phyloP scores from a whole-genome alignment of 345 rosid species.

The Melaleuca quinquenervia region DNA sequence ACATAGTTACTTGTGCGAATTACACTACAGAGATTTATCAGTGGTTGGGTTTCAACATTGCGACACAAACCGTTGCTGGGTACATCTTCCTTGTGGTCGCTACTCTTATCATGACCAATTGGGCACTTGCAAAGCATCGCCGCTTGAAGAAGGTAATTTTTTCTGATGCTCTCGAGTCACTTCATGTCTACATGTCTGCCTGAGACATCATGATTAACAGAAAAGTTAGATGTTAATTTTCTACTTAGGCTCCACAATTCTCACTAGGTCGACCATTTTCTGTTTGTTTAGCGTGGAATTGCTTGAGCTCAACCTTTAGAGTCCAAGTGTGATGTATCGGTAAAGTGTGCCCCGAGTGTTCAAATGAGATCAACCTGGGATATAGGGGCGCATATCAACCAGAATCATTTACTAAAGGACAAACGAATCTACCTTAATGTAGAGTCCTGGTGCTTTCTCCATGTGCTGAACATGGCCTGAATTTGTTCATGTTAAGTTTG shows the following conservation, averaged over 20 bases:
- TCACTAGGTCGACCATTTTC: background rate
- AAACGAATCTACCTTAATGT: background rate
- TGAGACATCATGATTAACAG: background rate
- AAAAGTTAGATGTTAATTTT: background rate
- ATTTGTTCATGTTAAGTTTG: background rate
- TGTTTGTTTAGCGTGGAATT: background rate
- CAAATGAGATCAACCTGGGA: background rate
- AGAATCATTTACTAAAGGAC: background rate
- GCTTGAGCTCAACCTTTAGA: background rate
- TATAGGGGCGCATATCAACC: background rate
- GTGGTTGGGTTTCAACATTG: conserved; percentile 95
- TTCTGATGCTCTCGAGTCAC: background rate
- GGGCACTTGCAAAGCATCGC: conserved; percentile 96
- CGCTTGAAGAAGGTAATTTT: conserved; percentile 74
- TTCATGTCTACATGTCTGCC: background rate
- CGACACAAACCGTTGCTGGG: conserved; percentile 90
- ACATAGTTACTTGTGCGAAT: conserved; percentile 94
- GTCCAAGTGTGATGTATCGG: background rate
- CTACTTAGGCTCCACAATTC: background rate
- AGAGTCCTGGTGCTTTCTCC: background rate
- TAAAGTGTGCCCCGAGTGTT: background rate
- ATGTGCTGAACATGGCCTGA: background rate
- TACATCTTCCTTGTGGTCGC: conserved; percentile 81
- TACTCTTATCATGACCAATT: conserved; percentile 75
- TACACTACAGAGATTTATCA: conserved; percentile 96